phyloP scores from a whole-genome alignment of 345 rosid species.

The Eucalyptus dawsonii region DNA sequence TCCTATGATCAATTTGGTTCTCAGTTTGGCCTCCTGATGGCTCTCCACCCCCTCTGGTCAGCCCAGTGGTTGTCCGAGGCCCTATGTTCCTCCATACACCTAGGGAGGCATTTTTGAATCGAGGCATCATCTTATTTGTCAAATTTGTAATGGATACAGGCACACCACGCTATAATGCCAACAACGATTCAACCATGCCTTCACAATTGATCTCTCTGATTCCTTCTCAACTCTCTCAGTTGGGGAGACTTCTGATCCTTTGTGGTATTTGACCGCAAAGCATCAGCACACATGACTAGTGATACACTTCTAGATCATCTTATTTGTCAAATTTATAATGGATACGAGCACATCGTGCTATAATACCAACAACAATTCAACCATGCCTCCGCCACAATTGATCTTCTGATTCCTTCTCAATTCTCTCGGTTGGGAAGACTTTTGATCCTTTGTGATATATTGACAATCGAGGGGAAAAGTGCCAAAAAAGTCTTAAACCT shows the following conservation, averaged over 20 bases:
- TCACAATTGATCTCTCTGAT: neutral
- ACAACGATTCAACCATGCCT: neutral
- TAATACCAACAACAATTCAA: neutral
- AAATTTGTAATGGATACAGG: neutral
- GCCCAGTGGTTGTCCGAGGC: neutral
- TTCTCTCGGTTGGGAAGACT: neutral
- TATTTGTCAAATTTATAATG: no score
- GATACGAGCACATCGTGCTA: neutral
- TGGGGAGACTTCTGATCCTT: neutral
- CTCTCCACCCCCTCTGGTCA: neutral
- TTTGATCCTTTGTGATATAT: rapidly evolving
- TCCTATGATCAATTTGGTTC: neutral
- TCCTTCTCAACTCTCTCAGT: neutral
- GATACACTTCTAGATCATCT: neutral
- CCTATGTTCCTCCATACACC: neutral
- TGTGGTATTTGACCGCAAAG: neutral
- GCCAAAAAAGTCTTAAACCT: no score
- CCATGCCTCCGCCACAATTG: neutral
- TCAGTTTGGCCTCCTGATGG: neutral
- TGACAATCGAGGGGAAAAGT: neutral
- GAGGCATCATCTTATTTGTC: neutral
- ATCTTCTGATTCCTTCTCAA: neutral
- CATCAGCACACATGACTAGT: neutral
- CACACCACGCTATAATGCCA: neutral
- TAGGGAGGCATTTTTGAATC: neutral